phyloP scores from a whole-genome alignment of 805 yeast species.

The Tetrapisispora phaffii region DNA sequence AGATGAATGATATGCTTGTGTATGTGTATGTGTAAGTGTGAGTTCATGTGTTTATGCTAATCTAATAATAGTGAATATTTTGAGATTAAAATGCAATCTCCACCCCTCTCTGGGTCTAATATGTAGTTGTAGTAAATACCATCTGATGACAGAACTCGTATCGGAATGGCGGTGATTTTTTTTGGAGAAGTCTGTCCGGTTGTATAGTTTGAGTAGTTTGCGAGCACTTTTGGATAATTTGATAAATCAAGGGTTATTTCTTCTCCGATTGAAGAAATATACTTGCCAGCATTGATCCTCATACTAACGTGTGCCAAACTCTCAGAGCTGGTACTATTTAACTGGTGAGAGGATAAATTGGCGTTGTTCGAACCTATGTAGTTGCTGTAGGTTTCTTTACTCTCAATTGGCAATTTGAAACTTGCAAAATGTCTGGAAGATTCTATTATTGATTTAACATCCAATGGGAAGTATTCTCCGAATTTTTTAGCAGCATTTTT shows the following conservation, averaged over 20 bases:
- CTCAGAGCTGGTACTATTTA: not conserved
- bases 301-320: not conserved
- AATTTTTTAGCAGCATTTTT: conserved; percentile 77
- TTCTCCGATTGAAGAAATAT: conserved; percentile 29
- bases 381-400: not conserved
- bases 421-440: conserved; percentile 89
- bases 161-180: conserved; percentile 28
- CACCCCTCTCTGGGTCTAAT: conserved; percentile 33
- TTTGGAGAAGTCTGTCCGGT: not conserved
- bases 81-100: conserved; percentile 74
- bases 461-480: conserved; percentile 73
- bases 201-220: conserved; percentile 4
- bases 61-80: conserved; percentile 46
- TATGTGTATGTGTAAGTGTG: not conserved
- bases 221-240: conserved; percentile 26
- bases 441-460: conserved; percentile 73
- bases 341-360: not conserved
- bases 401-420: conserved; percentile 52
- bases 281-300: conserved; percentile 3
- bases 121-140: conserved; percentile 77
- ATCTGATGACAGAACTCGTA: conserved; percentile 66
- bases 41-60: not conserved
- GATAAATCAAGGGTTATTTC: conserved; percentile 22
- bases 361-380: not conserved
- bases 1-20: too few relatives aligned